Base-by-base conservation (phyloP, 441 rosid genomes). In the Bruguiera hainesii region DNA sequence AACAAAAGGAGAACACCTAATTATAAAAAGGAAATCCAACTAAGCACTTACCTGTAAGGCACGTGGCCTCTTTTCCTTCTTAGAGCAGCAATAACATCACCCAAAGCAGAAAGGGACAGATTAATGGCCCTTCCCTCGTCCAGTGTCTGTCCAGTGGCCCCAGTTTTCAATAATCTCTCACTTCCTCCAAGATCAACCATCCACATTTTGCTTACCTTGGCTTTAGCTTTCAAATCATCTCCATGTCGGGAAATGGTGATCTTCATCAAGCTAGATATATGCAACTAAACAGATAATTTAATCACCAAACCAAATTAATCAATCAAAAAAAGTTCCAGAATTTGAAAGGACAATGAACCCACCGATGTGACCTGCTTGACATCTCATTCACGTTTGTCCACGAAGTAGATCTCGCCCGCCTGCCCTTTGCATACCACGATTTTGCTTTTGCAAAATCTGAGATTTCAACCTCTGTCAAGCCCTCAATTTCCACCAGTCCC, bases 111-210 rank as follows among this genome's bases (percentile, higher is more conserved):
- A 80, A 93, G 96, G 37, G 98, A 93, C 56, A 93, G 96, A 76
- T 90, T 93, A 71, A 93, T 89, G 65, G 96, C 88, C 60, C 89
- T 82, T 64, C 98, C 98, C 71, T 93, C 96, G 61, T 93, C 96
- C 2, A 93, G 79, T 29, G 98, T 93, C 71, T 79, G 92, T 37
- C 97, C 98, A 3, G 78, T 81, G 51, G 97, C 97, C 55, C 94
- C 90, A 0, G 96, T 90, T 80, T 93, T 93, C 53, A 90, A 56
- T 66, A 93, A 75, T 57, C 98, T 76, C 78, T 93, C 97, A 21
- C 96, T 90, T 21, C 98, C 97, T 75, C 97, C 97, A 2, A 93
- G 97, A 86, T 93, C 98, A 58, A 89, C 88, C 98, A 93, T 85
- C 98, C 98, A 90, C 53, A 93, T 79, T 79, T 90, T 90, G 88